Base-by-base conservation (phyloP, 2,329 filamentous ascomycete genomes). In the Orbilia quercus region DNA sequence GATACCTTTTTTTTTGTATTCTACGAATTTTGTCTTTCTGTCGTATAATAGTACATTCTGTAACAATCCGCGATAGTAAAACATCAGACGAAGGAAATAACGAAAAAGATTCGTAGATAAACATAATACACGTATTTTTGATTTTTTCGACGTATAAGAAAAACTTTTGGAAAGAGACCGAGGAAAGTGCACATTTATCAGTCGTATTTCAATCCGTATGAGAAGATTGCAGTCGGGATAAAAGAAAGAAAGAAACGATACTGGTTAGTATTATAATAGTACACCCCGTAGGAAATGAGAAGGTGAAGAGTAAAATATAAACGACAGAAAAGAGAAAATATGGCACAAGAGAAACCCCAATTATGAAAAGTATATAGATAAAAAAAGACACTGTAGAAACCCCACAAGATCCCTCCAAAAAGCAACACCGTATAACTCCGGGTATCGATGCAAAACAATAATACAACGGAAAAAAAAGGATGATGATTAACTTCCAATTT, bases 361-460 rank as follows among this genome's bases (percentile, higher is more conserved):
- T 57, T 57, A 57, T 42, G 44, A 57, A n/a, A 28, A 50, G 47
- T 63, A 63, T 63, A 63, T 63, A 53, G 9, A 45, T 16, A 23
- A 14, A 54, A 31, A 40, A 38, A 18, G 38, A 14, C 44, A 47
- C 36, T 36, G 42, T n/a, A 9, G 31, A 12, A 11, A 50, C n/a
- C 40, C 28, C 44, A 51, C 67, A 59, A 58, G 25, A 64, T 53
- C 40, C 60, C 38, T n/a, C n/a, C n/a, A n/a, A n/a, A n/a, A n/a
- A n/a, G 48, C 51, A 71, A 14, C 44, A 50, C 50, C 65, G n/a
- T 63, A 70, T 44, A 72, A 72, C 67, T 72, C 67, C 67, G 67
- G 67, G 67, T 72, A 72, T 72, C 67, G 51, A 72, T 72, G 67
- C 67, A 38, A 59, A 34, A 16, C 9, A 42, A 59, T 9, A 63